A percentile compares a stretch with the other conserved stretches of the same genome.
These are phyloP conservation scores for Silybum marianum DNA, from an alignment of 129 eudicot genomes.

Conservation along the genomic window DNA sequence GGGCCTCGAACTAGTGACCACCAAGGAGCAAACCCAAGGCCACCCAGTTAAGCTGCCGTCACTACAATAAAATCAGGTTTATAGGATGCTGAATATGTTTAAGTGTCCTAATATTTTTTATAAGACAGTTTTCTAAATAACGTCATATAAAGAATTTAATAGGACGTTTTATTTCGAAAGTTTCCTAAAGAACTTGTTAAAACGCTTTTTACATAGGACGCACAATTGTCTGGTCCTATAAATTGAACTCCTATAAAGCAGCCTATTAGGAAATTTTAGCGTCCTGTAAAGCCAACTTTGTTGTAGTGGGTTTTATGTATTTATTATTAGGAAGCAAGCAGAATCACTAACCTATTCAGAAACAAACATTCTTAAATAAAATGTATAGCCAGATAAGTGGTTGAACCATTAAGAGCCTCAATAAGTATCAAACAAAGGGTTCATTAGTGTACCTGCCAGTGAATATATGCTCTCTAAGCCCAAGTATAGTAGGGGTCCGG, in stretches of 20 bases:
- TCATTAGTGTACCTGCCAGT: conserved; percentile 71
- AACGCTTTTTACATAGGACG: neutral
- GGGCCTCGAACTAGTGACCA: neutral
- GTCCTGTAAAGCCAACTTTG: neutral
- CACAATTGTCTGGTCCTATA: neutral
- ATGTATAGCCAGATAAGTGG: neutral
- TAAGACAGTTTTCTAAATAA: neutral
- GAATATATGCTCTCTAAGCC: conserved; percentile 93
- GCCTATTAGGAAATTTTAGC: neutral
- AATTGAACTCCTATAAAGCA: neutral
- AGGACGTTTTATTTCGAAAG: neutral
- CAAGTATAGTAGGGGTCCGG: conserved; percentile 80
- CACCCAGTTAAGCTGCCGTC: neutral
- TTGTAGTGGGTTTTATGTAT: neutral
- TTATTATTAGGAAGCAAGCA: neutral
- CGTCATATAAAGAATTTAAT: neutral
- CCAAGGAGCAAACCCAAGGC: neutral
- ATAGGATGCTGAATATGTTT: neutral
- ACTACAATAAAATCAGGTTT: neutral
- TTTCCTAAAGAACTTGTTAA: neutral
- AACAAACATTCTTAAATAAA: neutral
- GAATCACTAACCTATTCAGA: neutral
- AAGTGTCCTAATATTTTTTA: neutral
- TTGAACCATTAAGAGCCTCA: neutral
- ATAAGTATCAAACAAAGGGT: neutral